Conservation (phyloP, 441 rosid species). For the Codiaeum variegatum region DNA sequence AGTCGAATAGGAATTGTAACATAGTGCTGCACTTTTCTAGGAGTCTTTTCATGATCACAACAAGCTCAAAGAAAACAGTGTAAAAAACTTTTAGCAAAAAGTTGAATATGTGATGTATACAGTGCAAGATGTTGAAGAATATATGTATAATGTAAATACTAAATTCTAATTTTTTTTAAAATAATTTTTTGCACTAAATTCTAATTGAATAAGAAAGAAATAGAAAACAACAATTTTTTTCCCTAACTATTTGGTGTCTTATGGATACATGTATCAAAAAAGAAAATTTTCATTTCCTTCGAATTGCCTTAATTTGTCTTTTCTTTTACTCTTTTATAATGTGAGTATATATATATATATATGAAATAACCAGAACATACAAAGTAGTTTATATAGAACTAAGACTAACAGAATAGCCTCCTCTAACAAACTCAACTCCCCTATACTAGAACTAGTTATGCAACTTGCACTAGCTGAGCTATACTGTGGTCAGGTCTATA, state of each 20-base stretch:
- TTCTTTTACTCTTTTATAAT: not conserved
- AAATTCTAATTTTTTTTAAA: conserved; percentile 12
- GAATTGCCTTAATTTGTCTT: conserved; percentile 1
- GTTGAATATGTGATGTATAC: not conserved
- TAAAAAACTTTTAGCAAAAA: conserved; percentile 3
- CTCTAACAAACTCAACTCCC: too few relatives aligned
- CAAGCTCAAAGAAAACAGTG: not conserved
- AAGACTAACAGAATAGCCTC: too few relatives aligned
- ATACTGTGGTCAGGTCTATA: too few relatives aligned
- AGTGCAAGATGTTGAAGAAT: not conserved
- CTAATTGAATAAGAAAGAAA: conserved; percentile 4
- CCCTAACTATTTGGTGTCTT: not conserved
- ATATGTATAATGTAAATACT: not conserved
- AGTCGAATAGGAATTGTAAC: not conserved
- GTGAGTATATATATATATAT: too few relatives aligned
- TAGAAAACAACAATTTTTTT: conserved; percentile 3
- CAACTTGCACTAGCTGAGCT: too few relatives aligned
- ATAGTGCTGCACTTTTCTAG: conserved; percentile 6
- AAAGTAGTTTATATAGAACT: too few relatives aligned
- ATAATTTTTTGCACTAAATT: conserved; percentile 15
- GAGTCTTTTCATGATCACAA: not conserved
- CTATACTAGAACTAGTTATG: too few relatives aligned
- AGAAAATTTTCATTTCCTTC: not conserved
- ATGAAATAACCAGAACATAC: too few relatives aligned
- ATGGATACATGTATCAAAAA: conserved; percentile 1